A percentile compares a stretch with the other conserved stretches of the same genome.
phyloP scores from a whole-genome alignment of 805 yeast genomes.

The Komagataella pastoris region DNA sequence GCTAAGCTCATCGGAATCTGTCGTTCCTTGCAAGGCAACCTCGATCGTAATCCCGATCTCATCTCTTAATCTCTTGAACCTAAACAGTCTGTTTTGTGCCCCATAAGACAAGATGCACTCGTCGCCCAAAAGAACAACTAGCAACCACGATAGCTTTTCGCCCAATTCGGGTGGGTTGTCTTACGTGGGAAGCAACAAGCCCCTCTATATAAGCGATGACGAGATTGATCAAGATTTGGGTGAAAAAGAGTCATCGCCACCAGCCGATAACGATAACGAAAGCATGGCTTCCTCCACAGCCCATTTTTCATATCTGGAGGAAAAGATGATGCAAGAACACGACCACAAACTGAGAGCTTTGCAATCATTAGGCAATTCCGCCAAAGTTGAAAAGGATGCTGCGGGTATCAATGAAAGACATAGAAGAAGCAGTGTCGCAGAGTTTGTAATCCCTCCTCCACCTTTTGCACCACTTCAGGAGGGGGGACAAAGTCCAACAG shows the following conservation, averaged over 20 bases:
- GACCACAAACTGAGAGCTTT: slow-evolving; percentile 55
- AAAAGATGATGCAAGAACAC: slow-evolving; percentile 46
- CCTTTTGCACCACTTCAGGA: slow-evolving; percentile 14
- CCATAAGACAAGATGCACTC: background rate
- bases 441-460: slow-evolving; percentile 23
- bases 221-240: background rate
- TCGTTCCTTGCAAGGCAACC: background rate
- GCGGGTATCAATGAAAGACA: background rate
- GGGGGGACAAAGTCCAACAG: background rate
- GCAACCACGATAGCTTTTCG: background rate
- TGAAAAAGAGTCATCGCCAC: background rate
- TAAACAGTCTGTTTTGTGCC: background rate
- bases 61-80: background rate
- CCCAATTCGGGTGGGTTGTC: background rate
- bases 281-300: slow-evolving; percentile 14
- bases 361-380: slow-evolving; percentile 25
- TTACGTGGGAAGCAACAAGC: background rate
- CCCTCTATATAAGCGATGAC: background rate
- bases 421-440: slow-evolving; percentile 21
- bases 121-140: background rate
- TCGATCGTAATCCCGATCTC: background rate
- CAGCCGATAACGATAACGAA: background rate
- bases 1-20: background rate
- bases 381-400: slow-evolving; percentile 1
- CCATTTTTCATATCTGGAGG: slow-evolving; percentile 55